phyloP scores from a whole-genome alignment of 495 filamentous ascomycete genomes.

The Penicillium malachiteum region DNA sequence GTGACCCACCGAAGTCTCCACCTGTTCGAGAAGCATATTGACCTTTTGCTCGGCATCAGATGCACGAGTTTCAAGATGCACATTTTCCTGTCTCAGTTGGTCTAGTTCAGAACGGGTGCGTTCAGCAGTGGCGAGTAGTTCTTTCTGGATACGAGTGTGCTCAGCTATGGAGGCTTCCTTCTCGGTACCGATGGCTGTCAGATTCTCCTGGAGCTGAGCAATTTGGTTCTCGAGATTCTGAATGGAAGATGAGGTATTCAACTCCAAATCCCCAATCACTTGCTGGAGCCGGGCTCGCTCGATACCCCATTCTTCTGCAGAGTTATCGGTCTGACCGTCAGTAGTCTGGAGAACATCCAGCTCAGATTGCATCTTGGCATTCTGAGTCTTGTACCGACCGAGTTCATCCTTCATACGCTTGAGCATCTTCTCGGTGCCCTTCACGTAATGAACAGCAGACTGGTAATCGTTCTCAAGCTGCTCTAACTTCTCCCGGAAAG shows the following conservation, averaged over 20 bases:
- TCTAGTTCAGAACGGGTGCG: slow-evolving; percentile 69
- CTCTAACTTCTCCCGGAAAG: slow-evolving; percentile 86
- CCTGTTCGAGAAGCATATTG: slow-evolving; percentile 86
- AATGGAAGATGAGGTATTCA: slow-evolving; percentile 63
- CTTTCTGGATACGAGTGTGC: slow-evolving; percentile 56
- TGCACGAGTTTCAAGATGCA: slow-evolving; percentile 73
- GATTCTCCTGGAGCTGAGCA: slow-evolving; percentile 60
- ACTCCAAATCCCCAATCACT: slow-evolving; percentile 65
- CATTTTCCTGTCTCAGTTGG: slow-evolving; percentile 78
- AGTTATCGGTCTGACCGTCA: slow-evolving; percentile 31
- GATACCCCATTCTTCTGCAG: slow-evolving; percentile 71
- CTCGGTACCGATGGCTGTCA: slow-evolving; percentile 62
- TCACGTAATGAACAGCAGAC: slow-evolving; percentile 99
- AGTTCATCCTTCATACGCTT: slow-evolving; percentile 98
- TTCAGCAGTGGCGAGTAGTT: slow-evolving; percentile 54
- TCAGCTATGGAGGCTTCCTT: slow-evolving; percentile 60
- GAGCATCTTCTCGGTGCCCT: slow-evolving; percentile 98
- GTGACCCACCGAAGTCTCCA: slow-evolving; percentile 89
- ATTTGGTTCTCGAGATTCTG: slow-evolving; percentile 71
- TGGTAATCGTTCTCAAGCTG: slow-evolving; percentile 96
- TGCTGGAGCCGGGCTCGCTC: slow-evolving; percentile 68
- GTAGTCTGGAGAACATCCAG: slow-evolving; percentile 56
- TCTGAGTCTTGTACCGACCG: slow-evolving; percentile 80
- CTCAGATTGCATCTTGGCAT: slow-evolving; percentile 77
- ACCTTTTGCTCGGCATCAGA: slow-evolving; percentile 91